Evolutionary conservation across 306 rosid species (phyloP).

Genomic region (Trifolium pratense): DNA sequence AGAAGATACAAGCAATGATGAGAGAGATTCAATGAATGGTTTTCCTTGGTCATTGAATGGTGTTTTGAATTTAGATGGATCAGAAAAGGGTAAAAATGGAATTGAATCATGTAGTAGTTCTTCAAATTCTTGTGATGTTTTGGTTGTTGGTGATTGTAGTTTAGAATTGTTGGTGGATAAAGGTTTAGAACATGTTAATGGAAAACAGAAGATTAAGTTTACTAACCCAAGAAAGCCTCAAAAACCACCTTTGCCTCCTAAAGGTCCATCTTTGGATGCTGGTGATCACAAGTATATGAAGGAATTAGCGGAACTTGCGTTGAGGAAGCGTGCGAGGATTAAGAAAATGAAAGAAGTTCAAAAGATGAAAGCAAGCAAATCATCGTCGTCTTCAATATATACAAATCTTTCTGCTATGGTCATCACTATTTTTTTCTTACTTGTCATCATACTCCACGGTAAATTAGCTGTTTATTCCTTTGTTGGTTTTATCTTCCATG

Average conservation of each 20-base stretch:
- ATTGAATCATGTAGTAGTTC: conserved; percentile 51
- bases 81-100: conserved; percentile 51
- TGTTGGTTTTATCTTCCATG: conserved; percentile 10
- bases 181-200: conserved; percentile 39
- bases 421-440: conserved; percentile 62
- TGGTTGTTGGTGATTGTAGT: conserved; percentile 37
- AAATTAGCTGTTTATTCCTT: conserved; percentile 33
- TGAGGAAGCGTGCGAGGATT: conserved; percentile 65
- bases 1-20: conserved; percentile 61
- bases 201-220: conserved; percentile 45
- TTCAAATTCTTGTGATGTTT: conserved; percentile 43
- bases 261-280: conserved; percentile 69
- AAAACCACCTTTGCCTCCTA: conserved; percentile 79
- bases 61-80: conserved; percentile 52
- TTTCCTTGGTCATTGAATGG: conserved; percentile 53
- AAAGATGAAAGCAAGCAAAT: conserved; percentile 61
- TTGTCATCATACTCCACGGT: conserved; percentile 67
- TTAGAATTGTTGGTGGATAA: conserved; percentile 50
- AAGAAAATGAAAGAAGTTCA: conserved; percentile 61
- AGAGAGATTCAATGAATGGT: conserved; percentile 54
- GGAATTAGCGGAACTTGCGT: conserved; percentile 67
- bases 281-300: conserved; percentile 67
- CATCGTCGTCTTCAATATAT: conserved; percentile 46
- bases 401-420: conserved; percentile 62
- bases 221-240: conserved; percentile 56